Evolutionary conservation across 345 rosid genomes (phyloP), one percentile per base, ranked within the genome.

Genomic region (Bruguiera gymnorhiza): DNA sequence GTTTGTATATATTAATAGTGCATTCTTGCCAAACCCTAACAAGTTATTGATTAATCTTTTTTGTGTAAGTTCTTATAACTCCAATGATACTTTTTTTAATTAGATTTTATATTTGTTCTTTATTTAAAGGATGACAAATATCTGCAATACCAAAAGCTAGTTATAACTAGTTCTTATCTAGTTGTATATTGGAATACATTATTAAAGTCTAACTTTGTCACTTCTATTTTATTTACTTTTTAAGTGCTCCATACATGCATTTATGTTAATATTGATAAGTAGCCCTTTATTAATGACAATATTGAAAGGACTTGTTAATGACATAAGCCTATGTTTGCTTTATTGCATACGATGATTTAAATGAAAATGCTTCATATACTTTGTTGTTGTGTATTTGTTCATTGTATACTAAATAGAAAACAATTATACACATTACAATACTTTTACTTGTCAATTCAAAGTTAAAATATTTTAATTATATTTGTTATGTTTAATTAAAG

Each of bases 11-110:
- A 85, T 91, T 80, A 89, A 91, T 82, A 91, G 97, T 39, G 86
- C 94, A 18, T 91, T 93, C 87, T 91, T 91, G 0, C 98, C 93
- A n/a, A 91, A 85, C 70, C 93, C 90, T 0, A 93, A 91, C 83
- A 89, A 89, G 75, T 82, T 85, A 55, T 87, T 88, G 60, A 87
- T 83, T 30, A 92, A 94, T 80, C 85, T 91, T 19, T 85, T 87
- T 72, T 83, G 87, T 74, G 96, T 84, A 78, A 86, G 94, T 77
- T 32, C 43, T 68, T 23, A 26, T 23, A 8, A 18, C 32, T 70
- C n/a, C 68, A n/a, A 10, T 27, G 10, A 6, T 6, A n/a, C 21
- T 8, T 37, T 5, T 37, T 37, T 37, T 37, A 8, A 37, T 4
- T 37, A 10, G 43, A 37, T 37, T 8, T 37, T 37, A 8, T 37